These are phyloP conservation scores for Eimeria tenella DNA, from an alignment of 169 alveolate species.

Conservation along the genomic window DNA sequence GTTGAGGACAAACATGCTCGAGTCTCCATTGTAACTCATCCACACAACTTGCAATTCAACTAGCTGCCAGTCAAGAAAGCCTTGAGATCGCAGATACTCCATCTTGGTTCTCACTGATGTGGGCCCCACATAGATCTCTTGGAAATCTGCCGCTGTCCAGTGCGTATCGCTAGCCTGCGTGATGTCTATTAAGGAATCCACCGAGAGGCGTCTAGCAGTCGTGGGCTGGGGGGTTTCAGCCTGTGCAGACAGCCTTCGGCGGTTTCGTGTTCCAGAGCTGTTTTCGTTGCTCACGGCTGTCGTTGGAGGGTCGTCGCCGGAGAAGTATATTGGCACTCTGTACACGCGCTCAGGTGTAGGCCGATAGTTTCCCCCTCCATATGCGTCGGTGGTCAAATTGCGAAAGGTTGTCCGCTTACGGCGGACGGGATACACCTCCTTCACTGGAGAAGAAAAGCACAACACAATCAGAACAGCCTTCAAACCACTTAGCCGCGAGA, in stretches of 20 bases:
- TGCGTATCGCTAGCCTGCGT: neutral
- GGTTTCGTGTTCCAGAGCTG: neutral
- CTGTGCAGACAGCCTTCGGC: neutral
- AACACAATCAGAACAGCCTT: too few relatives aligned
- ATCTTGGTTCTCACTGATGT: slow-evolving; percentile 31
- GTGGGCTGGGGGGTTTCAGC: neutral
- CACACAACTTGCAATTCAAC: slow-evolving; percentile 32
- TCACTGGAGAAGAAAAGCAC: slow-evolving; percentile 2
- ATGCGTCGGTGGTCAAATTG: slow-evolving; percentile 15
- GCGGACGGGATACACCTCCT: slow-evolving; percentile 43
- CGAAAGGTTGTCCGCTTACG: slow-evolving; percentile 43
- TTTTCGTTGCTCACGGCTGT: neutral
- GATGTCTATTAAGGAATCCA: neutral
- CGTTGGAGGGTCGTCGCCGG: slow-evolving; percentile 27
- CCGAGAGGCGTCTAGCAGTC: slow-evolving; percentile 17
- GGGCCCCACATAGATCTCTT: slow-evolving; percentile 53
- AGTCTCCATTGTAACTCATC: slow-evolving; percentile 74
- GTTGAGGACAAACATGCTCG: slow-evolving; percentile 68
- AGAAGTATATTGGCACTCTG: slow-evolving; percentile 57
- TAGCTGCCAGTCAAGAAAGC: slow-evolving; percentile 67
- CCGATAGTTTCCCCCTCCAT: slow-evolving; percentile 17
- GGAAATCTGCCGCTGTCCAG: slow-evolving; percentile 67
- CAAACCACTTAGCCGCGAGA: too few relatives aligned
- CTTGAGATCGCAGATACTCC: slow-evolving; percentile 3
- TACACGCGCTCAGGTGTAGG: slow-evolving; percentile 55